These are phyloP conservation scores for Adansonia rubrostipa DNA, from an alignment of 441 rosid genomes.

Conservation along the genomic window DNA sequence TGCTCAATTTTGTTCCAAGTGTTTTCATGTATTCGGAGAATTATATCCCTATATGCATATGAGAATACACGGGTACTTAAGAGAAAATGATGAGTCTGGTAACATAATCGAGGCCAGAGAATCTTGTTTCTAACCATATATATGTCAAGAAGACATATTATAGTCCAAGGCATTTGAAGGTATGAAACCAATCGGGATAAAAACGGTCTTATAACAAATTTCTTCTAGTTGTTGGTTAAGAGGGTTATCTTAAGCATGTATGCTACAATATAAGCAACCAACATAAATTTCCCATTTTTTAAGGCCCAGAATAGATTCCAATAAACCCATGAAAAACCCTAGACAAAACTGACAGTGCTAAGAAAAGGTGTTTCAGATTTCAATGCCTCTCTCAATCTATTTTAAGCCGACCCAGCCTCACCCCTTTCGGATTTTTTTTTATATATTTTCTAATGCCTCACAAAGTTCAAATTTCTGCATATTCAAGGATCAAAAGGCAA, in stretches of 20 bases:
- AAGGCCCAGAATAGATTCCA: neutral
- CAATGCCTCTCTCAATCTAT: neutral
- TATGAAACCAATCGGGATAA: neutral
- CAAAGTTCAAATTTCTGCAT: conserved; percentile 6
- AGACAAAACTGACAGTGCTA: neutral
- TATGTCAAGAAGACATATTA: neutral
- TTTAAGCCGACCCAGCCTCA: neutral
- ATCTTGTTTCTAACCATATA: neutral
- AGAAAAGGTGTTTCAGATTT: neutral
- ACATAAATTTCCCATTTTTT: neutral
- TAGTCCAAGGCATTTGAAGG: neutral
- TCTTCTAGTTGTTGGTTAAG: neutral
- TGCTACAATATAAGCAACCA: neutral
- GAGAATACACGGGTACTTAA: too few species aligned
- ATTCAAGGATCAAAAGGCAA: neutral
- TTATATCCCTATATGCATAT: neutral
- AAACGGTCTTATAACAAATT: neutral
- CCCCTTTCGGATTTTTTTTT: neutral
- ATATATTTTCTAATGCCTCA: neutral
- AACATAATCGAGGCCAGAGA: neutral
- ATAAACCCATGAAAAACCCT: neutral
- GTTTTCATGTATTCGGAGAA: neutral
- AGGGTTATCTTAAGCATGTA: neutral
- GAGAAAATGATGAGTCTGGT: neutral
- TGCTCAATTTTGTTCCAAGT: neutral